Evolutionary conservation across 2,329 filamentous ascomycete genomes (phyloP), one percentile per base, ranked within the genome.

Genomic region (Cladosporium sp.): DNA sequence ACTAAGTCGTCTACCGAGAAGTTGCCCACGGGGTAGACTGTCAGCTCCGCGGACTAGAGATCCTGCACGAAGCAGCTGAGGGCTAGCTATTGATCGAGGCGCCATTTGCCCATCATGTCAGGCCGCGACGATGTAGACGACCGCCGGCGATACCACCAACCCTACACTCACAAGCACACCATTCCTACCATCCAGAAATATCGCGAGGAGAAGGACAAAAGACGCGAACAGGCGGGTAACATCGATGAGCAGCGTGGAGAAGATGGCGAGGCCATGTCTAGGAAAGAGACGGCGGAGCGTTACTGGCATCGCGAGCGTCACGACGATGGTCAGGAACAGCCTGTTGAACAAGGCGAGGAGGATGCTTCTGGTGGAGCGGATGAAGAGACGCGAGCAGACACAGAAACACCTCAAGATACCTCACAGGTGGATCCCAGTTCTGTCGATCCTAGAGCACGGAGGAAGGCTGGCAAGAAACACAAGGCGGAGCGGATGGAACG

Each of bases 141-240:
- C 30, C 73, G 76, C 59, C 77, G 74, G 34, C 74, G 76, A 66
- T 79, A 81, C 73, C 76, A 76, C 58, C 74, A 76, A 21, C 80
- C 81, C 6, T 82, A 83, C 70, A 82, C 78, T 4, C 74, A 76
- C 3, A 76, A 78, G 49, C 77, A 82, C 63, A 78, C 78, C 24
- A 80, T 83, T 41, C 82, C 82, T 2, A 83, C 81, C 7, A 78
- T 84, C 34, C 75, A 79, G 59, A 77, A 77, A 63, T 84, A 83
- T 67, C 78, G 78, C 36, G 75, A 83, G 67, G 81, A 82, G 71
- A 81, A 83, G 72, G 73, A 80, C 58, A 73, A 77, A 18, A 77
- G 81, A 28, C 66, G 73, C 59, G 70, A 68, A 10, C 73, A 78
- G 51, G 78, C 78, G 21, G 61, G 61, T n/a, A 69, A 76, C 32